phyloP scores from a whole-genome alignment of 345 rosid genomes.

The Salix suchowensis region DNA sequence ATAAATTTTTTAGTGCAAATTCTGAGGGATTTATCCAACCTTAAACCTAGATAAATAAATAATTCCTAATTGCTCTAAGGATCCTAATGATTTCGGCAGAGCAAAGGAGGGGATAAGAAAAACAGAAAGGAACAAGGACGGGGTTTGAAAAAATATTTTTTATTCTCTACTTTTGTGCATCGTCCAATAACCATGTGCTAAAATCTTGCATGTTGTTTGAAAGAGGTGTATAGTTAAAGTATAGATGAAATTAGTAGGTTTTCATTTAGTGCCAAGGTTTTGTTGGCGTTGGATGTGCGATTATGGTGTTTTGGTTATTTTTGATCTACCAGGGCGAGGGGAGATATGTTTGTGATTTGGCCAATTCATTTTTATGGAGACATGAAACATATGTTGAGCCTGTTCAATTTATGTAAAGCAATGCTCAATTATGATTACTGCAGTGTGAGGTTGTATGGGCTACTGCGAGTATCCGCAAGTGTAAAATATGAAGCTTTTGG shows the following conservation, averaged over 20 bases:
- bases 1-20: too few relatives aligned
- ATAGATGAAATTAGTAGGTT: background rate
- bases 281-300: conserved; percentile 9
- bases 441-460: background rate
- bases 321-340: background rate
- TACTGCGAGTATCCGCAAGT: background rate
- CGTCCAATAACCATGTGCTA: too few relatives aligned
- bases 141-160: too few relatives aligned
- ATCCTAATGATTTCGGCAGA: too few relatives aligned
- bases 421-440: background rate
- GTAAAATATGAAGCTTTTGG: background rate
- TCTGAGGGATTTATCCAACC: too few relatives aligned
- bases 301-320: conserved; percentile 1
- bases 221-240: background rate
- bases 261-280: background rate
- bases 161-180: too few relatives aligned
- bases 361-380: conserved; percentile 8
- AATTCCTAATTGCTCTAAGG: too few relatives aligned
- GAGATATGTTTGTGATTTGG: background rate
- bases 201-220: too few relatives aligned
- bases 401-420: background rate
- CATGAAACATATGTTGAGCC: background rate
- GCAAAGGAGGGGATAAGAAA: too few relatives aligned
- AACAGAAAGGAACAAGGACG: too few relatives aligned
- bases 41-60: too few relatives aligned